Conservation (phyloP, 1,284 basidiomycete species). For the Pseudozyma flocculosa region DNA sequence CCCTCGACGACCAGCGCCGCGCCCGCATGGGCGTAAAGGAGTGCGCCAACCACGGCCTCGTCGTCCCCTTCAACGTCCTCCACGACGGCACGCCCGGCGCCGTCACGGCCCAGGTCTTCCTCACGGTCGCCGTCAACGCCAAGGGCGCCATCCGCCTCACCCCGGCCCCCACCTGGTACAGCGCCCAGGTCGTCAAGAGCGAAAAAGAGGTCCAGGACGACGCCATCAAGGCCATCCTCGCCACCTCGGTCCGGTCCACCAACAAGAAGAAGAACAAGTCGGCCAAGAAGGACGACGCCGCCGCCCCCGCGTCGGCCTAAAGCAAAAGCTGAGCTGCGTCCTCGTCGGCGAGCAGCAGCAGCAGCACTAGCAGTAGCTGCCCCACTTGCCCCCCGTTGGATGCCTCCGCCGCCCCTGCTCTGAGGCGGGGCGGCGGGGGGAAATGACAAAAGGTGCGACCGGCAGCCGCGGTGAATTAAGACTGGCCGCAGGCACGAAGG, state of each 20-base stretch:
- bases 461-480: too few species aligned
- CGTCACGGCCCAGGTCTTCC: slow-evolving; percentile 79
- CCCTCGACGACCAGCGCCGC: slow-evolving; percentile 90
- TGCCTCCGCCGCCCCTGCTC: too few species aligned
- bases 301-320: slow-evolving; percentile 18
- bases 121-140: slow-evolving; percentile 84
- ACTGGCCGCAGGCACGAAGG: too few species aligned
- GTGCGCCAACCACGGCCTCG: slow-evolving; percentile 85
- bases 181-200: slow-evolving; percentile 84
- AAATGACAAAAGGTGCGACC: too few species aligned
- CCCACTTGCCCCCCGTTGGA: too few species aligned
- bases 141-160: slow-evolving; percentile 74
- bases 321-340: background rate
- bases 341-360: too few species aligned
- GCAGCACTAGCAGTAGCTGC: too few species aligned
- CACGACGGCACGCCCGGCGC: slow-evolving; percentile 44
- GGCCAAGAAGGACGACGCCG: background rate
- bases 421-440: too few species aligned
- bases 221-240: slow-evolving; percentile 68
- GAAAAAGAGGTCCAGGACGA: slow-evolving; percentile 59
- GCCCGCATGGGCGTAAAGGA: slow-evolving; percentile 93
- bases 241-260: slow-evolving; percentile 77
- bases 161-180: slow-evolving; percentile 86
- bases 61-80: slow-evolving; percentile 81
- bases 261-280: slow-evolving; percentile 83